Evolutionary conservation across 768 basidiomycete species (phyloP), one percentile per base, ranked within the genome.

Genomic region (Leucosporidium creatinivorum): DNA sequence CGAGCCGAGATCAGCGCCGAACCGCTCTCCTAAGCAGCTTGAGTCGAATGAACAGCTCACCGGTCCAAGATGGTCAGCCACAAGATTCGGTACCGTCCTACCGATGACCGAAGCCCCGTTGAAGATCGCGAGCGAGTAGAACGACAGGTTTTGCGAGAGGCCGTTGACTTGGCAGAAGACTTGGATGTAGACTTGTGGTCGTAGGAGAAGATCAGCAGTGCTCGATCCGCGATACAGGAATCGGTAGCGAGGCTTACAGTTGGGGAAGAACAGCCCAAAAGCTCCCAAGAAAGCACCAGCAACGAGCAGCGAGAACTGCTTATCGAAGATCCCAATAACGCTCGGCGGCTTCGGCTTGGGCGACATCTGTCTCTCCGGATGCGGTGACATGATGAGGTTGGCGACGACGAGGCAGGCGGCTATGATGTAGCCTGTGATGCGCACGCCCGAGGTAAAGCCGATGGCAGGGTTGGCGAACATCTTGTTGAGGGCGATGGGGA

Each of bases 81-180:
- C 4, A 31, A 80, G 51, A 17, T 87, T 87, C 0, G 82, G 81
- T 1, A 77, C 54, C 55, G 85, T 79, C 13, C 89, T 83, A 4
- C 87, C 88, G 26, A 87, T 77, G 10, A 84, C 79, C 0, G 86
- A 86, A 39, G 82, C 80, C 0, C 83, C 85, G 73, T 91, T 91
- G 19, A 85, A 84, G 61, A 90, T 79, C 0, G 82, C 80, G 31
- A 86, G 74, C 81, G 85, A 60, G 33, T 49, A 59, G 21, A 58
- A 55, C 17, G 59, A 58, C 1, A 68, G 36, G 31, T 67, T 63
- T 3, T n/a, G 1, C 1, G 62, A 62, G 12, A 69, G 62, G 10
- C 70, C 70, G 23, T 72, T 49, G 5, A 28, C 39, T 7, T 62
- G 31, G 39, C 55, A 66, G 66, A 69, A 74, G 23, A 72, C 36